These are phyloP conservation scores for Jamesozyma gamospora DNA, from an alignment of 805 yeast species.

Conservation along the genomic window DNA sequence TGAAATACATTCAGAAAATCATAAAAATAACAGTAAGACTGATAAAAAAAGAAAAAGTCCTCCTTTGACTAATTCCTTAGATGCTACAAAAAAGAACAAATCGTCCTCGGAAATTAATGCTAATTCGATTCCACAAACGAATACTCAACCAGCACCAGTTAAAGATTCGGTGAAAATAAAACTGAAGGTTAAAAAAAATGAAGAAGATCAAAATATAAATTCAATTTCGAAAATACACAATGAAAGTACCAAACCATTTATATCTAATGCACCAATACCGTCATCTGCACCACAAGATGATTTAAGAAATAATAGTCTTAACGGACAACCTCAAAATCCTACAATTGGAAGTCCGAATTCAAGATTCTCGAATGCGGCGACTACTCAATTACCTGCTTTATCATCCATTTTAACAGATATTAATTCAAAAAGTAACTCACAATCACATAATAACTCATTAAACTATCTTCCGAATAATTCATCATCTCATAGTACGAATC, in stretches of 20 bases:
- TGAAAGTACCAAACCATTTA: not conserved
- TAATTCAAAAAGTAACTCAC: not conserved
- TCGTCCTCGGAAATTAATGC: not conserved
- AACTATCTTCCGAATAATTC: not conserved
- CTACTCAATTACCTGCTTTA: slow-evolving; percentile 4
- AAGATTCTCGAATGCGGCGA: not conserved
- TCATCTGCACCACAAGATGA: not conserved
- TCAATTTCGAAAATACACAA: not conserved
- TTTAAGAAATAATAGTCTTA: not conserved
- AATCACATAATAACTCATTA: not conserved
- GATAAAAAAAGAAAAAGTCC: slow-evolving; percentile 14
- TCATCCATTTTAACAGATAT: slow-evolving; percentile 3
- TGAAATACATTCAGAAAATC: not conserved
- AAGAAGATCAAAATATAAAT: not conserved
- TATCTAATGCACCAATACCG: not conserved
- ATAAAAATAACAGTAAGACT: not conserved
- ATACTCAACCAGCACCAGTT: not conserved
- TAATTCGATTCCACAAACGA: not conserved
- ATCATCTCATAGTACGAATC: not conserved
- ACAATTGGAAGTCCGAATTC: not conserved
- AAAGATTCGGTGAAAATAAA: not conserved
- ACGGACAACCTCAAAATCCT: not conserved
- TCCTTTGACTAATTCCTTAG: not conserved
- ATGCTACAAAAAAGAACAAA: not conserved
- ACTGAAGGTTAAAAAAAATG: too few species aligned